Percentiles rank a stretch among this genome's conserved stretches.
Conservation (phyloP, 2,329 filamentous ascomycete genomes). For the Sclerotinia sclerotiorum region DNA sequence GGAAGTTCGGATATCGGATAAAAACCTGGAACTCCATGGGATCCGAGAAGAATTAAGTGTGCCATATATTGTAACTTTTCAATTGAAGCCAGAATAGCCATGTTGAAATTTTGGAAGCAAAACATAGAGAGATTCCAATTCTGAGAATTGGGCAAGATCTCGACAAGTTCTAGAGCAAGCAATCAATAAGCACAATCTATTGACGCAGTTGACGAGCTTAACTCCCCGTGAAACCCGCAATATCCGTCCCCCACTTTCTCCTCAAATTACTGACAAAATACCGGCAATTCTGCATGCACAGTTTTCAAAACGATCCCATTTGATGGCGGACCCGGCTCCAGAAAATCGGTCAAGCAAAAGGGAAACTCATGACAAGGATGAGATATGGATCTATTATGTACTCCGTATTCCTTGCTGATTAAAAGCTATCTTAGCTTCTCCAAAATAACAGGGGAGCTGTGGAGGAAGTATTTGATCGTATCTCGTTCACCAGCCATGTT, state of each 20-base stretch:
- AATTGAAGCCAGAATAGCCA: not conserved
- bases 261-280: not conserved
- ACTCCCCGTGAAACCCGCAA: constrained; percentile 14
- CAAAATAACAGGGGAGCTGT: not conserved
- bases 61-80: too few species aligned
- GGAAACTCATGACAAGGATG: not conserved
- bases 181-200: not conserved
- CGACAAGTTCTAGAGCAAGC: not conserved
- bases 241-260: constrained; percentile 7
- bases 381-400: not conserved
- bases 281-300: not conserved
- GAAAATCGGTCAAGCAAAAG: not conserved
- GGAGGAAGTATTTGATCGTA: not conserved
- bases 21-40: not conserved
- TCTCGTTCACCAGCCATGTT: not conserved
- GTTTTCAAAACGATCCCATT: not conserved
- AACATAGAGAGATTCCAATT: not conserved
- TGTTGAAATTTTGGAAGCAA: not conserved
- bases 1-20: not conserved
- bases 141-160: not conserved
- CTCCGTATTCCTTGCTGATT: not conserved
- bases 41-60: not conserved
- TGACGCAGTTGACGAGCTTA: not conserved
- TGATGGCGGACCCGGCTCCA: too few species aligned
- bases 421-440: not conserved